Conservation (phyloP, 2,329 filamentous ascomycete genomes). For the Corinectria fuckeliana region DNA sequence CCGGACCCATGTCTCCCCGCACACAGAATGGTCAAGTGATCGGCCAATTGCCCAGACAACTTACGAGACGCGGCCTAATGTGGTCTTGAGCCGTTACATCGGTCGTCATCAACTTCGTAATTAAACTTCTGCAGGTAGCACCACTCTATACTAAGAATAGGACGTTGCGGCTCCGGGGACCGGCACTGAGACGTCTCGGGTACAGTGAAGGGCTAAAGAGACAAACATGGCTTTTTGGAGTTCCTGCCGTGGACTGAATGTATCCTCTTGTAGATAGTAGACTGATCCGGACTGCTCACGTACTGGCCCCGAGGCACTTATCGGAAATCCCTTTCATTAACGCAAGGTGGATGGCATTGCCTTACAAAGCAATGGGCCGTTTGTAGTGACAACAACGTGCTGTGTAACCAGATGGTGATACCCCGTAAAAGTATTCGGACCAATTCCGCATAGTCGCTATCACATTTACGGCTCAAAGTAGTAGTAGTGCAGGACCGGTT, state of each 20-base stretch:
- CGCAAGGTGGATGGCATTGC: background rate
- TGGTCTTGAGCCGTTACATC: background rate
- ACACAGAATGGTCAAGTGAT: background rate
- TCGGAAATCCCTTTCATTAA: background rate
- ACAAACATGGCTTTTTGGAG: too few relatives aligned
- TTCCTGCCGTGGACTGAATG: too few relatives aligned
- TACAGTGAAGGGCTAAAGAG: too few relatives aligned
- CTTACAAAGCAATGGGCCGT: background rate
- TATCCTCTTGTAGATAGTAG: too few relatives aligned
- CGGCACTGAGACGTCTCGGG: too few relatives aligned
- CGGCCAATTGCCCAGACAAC: background rate
- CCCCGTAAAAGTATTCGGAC: background rate
- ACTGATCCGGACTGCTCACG: too few relatives aligned
- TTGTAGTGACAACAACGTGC: background rate
- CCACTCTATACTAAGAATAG: background rate
- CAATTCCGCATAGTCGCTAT: background rate
- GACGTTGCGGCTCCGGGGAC: too few relatives aligned
- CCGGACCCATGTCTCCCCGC: conserved; percentile 1
- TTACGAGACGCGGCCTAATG: background rate
- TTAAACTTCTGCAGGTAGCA: background rate
- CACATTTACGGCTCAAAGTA: background rate
- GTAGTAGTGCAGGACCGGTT: background rate
- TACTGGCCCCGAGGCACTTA: too few relatives aligned
- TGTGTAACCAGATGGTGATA: background rate
- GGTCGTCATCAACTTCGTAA: background rate